A percentile compares a stretch with the other conserved stretches of the same genome.
These are phyloP conservation scores for Chalara sp. DNA, from an alignment of 2,329 filamentous ascomycete species.

Conservation along the genomic window DNA sequence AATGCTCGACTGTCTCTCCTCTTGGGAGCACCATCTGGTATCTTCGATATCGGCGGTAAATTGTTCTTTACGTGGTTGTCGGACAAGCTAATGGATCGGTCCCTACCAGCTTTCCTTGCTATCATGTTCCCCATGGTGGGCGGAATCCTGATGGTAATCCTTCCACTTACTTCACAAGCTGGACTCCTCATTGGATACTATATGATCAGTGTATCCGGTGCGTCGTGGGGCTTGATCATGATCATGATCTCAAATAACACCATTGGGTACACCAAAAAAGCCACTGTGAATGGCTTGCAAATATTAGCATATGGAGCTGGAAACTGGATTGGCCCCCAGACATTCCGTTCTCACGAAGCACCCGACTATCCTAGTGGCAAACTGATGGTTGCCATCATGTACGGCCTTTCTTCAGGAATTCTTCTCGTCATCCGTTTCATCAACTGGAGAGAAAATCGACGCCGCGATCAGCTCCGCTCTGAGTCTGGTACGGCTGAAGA, in stretches of 20 bases:
- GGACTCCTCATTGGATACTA: constrained; percentile 26
- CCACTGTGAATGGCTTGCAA: constrained; percentile 6
- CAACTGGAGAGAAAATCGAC: constrained; percentile 36
- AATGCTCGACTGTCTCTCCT: constrained; percentile 8
- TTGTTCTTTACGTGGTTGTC: not conserved
- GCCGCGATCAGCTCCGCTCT: constrained; percentile 33
- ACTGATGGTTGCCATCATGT: constrained; percentile 28
- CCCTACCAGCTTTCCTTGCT: constrained; percentile 20
- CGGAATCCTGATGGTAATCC: constrained; percentile 23
- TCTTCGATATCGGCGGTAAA: not conserved
- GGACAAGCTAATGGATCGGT: constrained; percentile 15
- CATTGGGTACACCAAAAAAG: constrained; percentile 5
- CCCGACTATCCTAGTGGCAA: constrained; percentile 5
- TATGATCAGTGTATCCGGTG: constrained; percentile 13
- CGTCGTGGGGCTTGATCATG: not conserved
- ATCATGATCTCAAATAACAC: not conserved
- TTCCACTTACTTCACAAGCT: constrained; percentile 9
- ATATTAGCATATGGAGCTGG: constrained; percentile 7
- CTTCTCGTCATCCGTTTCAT: constrained; percentile 1
- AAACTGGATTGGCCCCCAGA: constrained; percentile 9
- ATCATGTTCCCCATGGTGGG: constrained; percentile 20
- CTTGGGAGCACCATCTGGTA: constrained; percentile 1
- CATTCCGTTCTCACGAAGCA: constrained; percentile 21
- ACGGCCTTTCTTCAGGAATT: constrained; percentile 39
- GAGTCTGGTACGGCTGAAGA: constrained; percentile 19